phyloP scores from a whole-genome alignment of 306 rosid species.

The Pyrus communis region DNA sequence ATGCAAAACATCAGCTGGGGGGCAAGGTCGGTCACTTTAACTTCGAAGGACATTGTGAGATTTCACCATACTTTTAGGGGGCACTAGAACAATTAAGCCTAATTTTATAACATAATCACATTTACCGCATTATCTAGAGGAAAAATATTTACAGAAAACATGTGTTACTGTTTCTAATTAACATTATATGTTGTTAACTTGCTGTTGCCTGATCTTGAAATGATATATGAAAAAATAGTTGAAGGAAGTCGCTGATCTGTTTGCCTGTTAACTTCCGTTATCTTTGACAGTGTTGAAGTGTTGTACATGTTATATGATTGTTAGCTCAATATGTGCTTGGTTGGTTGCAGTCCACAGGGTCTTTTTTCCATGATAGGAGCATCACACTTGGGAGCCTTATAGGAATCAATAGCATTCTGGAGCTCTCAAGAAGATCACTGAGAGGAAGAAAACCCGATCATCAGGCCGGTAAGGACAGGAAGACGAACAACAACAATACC shows the following conservation, averaged over 20 bases:
- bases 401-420: constrained; percentile 54
- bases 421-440: constrained; percentile 55
- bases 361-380: constrained; percentile 66
- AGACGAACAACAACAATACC: constrained; percentile 9
- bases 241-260: background rate
- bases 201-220: background rate
- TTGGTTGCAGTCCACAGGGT: constrained; percentile 58
- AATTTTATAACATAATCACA: background rate
- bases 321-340: background rate
- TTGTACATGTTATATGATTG: background rate
- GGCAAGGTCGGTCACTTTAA: no score
- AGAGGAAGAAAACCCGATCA: constrained; percentile 41
- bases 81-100: background rate
- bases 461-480: constrained; percentile 21
- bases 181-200: background rate
- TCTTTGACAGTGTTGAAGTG: background rate
- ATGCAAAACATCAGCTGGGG: no score
- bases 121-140: no score
- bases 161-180: background rate
- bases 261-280: background rate
- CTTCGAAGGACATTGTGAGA: no score
- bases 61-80: no score
- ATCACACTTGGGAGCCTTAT: constrained; percentile 71
- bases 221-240: background rate
- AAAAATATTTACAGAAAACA: no score